These are phyloP conservation scores for Brassica rapa DNA, from an alignment of 345 rosid species.

Conservation along the genomic window DNA sequence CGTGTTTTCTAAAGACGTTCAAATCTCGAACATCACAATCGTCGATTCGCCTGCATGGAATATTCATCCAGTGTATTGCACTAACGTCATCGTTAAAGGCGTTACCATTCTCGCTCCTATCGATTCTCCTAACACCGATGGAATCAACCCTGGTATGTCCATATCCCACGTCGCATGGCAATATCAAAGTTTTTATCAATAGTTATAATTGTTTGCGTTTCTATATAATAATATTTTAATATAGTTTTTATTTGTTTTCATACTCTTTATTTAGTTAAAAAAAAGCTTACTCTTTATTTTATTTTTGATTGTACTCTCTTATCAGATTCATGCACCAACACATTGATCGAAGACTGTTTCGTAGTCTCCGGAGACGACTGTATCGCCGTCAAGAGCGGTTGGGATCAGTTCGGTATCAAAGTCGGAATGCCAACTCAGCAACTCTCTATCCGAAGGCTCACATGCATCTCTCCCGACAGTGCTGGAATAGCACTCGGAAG, in stretches of 20 bases:
- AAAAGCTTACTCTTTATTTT: background rate
- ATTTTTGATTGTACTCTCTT: background rate
- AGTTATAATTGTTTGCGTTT: background rate
- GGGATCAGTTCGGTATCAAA: constrained; percentile 43
- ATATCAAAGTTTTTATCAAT: background rate
- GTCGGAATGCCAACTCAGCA: constrained; percentile 42
- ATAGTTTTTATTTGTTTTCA: background rate
- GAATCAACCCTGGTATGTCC: constrained; percentile 69
- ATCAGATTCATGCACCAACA: constrained; percentile 38
- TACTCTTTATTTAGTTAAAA: background rate
- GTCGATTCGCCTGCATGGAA: constrained; percentile 86
- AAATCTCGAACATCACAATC: constrained; percentile 65
- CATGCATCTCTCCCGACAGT: constrained; percentile 38
- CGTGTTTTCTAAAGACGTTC: constrained; percentile 54
- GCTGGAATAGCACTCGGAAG: constrained; percentile 39
- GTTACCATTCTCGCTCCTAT: constrained; percentile 85
- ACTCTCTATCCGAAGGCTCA: constrained; percentile 33
- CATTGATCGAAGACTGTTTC: constrained; percentile 40
- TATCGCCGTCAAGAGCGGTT: constrained; percentile 39
- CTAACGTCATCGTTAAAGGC: constrained; percentile 60
- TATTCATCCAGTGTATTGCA: constrained; percentile 76
- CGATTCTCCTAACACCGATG: constrained; percentile 86
- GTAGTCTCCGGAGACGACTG: constrained; percentile 41
- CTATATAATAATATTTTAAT: background rate
- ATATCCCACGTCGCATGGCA: background rate